Conservation (phyloP, 1,284 basidiomycete genomes). For the Lentinus polychrous region DNA sequence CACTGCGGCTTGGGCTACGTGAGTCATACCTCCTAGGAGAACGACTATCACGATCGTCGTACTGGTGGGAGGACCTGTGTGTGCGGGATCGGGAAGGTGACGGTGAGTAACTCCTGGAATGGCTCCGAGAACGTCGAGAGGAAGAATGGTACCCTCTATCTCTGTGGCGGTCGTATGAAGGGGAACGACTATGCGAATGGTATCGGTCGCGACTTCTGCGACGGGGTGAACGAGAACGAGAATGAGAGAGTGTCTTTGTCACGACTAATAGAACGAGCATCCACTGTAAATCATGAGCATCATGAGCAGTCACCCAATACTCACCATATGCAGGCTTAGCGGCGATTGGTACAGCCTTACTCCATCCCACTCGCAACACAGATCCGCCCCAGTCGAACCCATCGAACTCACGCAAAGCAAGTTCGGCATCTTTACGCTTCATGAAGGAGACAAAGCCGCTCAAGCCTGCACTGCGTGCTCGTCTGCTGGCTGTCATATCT, state of each 20-base stretch:
- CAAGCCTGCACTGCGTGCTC: slow-evolving; percentile 64
- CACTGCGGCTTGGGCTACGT: slow-evolving; percentile 24
- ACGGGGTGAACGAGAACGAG: slow-evolving; percentile 13
- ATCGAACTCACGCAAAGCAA: slow-evolving; percentile 80
- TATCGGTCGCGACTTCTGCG: not conserved
- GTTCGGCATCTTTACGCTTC: slow-evolving; percentile 86
- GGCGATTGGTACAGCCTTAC: slow-evolving; percentile 87
- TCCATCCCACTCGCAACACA: slow-evolving; percentile 86
- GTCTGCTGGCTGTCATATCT: slow-evolving; percentile 65
- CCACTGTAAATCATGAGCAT: not conserved
- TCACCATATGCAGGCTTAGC: slow-evolving; percentile 75
- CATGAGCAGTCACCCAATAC: slow-evolving; percentile 18
- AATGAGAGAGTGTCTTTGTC: slow-evolving; percentile 25
- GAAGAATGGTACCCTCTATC: slow-evolving; percentile 24
- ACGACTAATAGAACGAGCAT: slow-evolving; percentile 20
- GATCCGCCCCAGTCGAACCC: slow-evolving; percentile 90
- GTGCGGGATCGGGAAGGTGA: slow-evolving; percentile 34
- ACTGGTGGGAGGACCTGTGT: slow-evolving; percentile 22
- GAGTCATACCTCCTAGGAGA: slow-evolving; percentile 27
- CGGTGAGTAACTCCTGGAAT: slow-evolving; percentile 27
- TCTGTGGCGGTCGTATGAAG: not conserved
- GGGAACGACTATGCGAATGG: not conserved
- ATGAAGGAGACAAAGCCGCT: slow-evolving; percentile 97
- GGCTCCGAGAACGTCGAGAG: slow-evolving; percentile 26
- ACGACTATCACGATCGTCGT: slow-evolving; percentile 28